Conservation (phyloP, 2,329 filamentous ascomycete genomes). For the Colletotrichum chrysophilum region DNA sequence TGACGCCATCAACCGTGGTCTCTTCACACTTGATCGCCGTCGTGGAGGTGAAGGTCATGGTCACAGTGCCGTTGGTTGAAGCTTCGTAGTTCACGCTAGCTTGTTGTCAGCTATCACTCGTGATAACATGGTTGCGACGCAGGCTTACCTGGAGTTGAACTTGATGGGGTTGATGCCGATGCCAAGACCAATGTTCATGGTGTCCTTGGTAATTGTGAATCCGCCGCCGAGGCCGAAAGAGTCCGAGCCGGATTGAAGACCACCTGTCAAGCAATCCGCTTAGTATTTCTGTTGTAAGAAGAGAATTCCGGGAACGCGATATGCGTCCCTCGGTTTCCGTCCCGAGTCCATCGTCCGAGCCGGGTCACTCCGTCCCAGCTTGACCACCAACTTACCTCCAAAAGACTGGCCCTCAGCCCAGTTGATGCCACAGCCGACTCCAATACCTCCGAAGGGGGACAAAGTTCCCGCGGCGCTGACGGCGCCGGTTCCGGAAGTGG, state of each 20-base stretch:
- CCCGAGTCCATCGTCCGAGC: background rate
- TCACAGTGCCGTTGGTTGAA: conserved; percentile 6
- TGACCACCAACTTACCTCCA: background rate
- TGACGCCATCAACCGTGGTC: conserved; percentile 9
- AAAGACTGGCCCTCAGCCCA: conserved; percentile 4
- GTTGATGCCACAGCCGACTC: conserved; percentile 13
- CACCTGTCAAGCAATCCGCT: background rate
- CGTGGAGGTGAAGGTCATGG: conserved; percentile 5
- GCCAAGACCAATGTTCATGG: conserved; percentile 9
- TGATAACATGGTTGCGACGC: background rate
- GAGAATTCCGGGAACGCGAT: too few relatives aligned
- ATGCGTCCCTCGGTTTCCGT: background rate
- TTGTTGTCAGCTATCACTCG: background rate
- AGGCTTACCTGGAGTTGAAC: conserved; percentile 2
- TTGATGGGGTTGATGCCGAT: conserved; percentile 3
- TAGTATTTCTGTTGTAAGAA: too few relatives aligned
- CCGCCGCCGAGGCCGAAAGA: conserved; percentile 16
- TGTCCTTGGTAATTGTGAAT: conserved; percentile 14
- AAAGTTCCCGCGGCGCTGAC: conserved; percentile 12
- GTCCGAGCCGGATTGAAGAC: conserved; percentile 11
- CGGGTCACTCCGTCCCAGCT: background rate
- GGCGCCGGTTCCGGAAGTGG: background rate
- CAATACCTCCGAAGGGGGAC: conserved; percentile 1
- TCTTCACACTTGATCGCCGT: conserved; percentile 10
- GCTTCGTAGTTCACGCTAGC: conserved; percentile 3